Conservation (phyloP, 139 green algal genomes). For the Coelastrella sp. region DNA sequence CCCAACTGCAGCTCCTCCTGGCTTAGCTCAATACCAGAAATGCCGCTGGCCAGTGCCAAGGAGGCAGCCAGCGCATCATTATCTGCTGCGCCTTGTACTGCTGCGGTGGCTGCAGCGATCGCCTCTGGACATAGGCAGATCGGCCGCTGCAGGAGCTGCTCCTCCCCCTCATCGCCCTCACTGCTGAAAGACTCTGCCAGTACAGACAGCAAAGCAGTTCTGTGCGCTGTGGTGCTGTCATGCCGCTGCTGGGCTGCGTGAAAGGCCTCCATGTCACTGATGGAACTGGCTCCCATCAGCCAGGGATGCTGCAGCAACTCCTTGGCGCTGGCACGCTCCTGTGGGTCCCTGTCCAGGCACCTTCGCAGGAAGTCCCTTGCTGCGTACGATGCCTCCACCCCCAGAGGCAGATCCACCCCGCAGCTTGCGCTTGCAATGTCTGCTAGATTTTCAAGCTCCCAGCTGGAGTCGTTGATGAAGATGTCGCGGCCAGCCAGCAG, state of each 20-base stretch:
- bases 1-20: neutral
- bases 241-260: neutral
- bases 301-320: conserved; percentile 45
- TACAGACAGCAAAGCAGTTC: conserved; percentile 27
- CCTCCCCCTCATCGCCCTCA: conserved; percentile 25
- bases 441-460: conserved; percentile 43
- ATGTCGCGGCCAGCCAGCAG: conserved; percentile 44
- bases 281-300: conserved; percentile 15
- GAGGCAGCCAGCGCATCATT: neutral
- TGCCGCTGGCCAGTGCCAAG: conserved; percentile 17
- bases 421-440: conserved; percentile 32
- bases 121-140: neutral
- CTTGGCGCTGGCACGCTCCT: conserved; percentile 9
- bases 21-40: neutral
- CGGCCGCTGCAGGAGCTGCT: conserved; percentile 4
- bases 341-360: conserved; percentile 42
- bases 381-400: conserved; percentile 9
- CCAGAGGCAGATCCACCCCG: conserved; percentile 23
- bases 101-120: conserved; percentile 15
- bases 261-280: conserved; percentile 10
- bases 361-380: conserved; percentile 46
- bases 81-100: neutral
- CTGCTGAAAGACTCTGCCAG: conserved; percentile 39
- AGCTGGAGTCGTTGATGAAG: conserved; percentile 28
- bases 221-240: neutral